Evolutionary conservation across 257 asterid species (phyloP).

Genomic region (Lycium ferocissimum): DNA sequence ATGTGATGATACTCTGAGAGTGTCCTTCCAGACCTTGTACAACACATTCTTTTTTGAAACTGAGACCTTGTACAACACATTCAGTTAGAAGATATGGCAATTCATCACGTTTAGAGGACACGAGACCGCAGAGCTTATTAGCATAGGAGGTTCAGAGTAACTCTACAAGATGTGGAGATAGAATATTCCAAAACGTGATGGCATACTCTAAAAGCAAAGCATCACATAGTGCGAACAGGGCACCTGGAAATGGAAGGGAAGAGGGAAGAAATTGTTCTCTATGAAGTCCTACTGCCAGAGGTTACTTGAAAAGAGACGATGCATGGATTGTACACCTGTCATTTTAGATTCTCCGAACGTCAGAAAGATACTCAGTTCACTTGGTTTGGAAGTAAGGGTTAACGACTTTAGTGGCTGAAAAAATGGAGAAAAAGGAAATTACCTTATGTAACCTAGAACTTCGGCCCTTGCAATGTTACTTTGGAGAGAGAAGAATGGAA

Average conservation of each 20-base stretch:
- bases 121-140: neutral
- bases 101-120: conserved; percentile 18
- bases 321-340: neutral
- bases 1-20: neutral
- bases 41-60: no score
- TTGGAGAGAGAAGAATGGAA: conserved; percentile 6
- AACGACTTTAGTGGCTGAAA: neutral
- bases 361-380: conserved; percentile 7
- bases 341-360: neutral
- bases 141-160: neutral
- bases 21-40: neutral
- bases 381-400: conserved; percentile 4
- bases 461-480: neutral
- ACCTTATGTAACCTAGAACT: neutral
- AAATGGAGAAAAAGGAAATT: neutral
- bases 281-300: neutral
- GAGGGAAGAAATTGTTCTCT: neutral
- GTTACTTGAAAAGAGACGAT: conserved; percentile 3
- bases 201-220: neutral
- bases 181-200: conserved; percentile 11
- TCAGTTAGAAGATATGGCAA: conserved; percentile 8
- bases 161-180: neutral
- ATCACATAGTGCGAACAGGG: neutral
- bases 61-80: neutral
- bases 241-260: conserved; percentile 3